Conservation (phyloP, 2,329 filamentous ascomycete genomes). For the Epichloe sp. region DNA sequence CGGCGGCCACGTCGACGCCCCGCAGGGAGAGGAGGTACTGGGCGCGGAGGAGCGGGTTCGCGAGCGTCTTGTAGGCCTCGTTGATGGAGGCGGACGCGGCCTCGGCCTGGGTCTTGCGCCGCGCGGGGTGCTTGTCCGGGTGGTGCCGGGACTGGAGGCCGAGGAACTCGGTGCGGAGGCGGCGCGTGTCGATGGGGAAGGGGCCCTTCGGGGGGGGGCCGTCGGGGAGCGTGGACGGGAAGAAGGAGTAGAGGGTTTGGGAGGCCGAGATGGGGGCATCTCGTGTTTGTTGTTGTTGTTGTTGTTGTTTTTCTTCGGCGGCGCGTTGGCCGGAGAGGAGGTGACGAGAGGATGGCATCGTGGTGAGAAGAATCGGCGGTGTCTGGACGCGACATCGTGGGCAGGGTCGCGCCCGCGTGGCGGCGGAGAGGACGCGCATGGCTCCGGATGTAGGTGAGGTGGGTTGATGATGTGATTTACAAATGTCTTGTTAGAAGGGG, state of each 20-base stretch:
- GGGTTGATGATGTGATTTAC: no score
- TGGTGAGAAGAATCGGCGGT: background rate
- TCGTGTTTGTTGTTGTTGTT: background rate
- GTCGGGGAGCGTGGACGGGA: conserved; percentile 61
- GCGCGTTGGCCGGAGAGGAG: background rate
- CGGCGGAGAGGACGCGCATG: background rate
- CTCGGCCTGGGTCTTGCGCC: conserved; percentile 51
- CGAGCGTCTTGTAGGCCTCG: conserved; percentile 77
- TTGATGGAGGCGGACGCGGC: conserved; percentile 75
- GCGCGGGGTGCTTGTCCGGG: conserved; percentile 51
- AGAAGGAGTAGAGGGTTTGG: conserved; percentile 70
- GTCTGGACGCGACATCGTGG: background rate
- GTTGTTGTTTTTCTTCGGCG: background rate
- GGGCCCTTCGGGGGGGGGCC: conserved; percentile 67
- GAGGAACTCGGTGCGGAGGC: conserved; percentile 75
- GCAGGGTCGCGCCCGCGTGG: background rate
- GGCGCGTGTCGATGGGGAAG: conserved; percentile 59
- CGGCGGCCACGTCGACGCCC: conserved; percentile 65
- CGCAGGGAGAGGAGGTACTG: conserved; percentile 71
- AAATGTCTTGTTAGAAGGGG: no score
- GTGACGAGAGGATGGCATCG: background rate
- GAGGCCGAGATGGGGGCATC: background rate
- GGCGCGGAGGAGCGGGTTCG: conserved; percentile 66
- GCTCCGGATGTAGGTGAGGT: no score
- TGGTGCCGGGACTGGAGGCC: conserved; percentile 66